These are phyloP conservation scores for Adenanthera pavonina DNA, from an alignment of 306 rosid species.

Conservation along the genomic window DNA sequence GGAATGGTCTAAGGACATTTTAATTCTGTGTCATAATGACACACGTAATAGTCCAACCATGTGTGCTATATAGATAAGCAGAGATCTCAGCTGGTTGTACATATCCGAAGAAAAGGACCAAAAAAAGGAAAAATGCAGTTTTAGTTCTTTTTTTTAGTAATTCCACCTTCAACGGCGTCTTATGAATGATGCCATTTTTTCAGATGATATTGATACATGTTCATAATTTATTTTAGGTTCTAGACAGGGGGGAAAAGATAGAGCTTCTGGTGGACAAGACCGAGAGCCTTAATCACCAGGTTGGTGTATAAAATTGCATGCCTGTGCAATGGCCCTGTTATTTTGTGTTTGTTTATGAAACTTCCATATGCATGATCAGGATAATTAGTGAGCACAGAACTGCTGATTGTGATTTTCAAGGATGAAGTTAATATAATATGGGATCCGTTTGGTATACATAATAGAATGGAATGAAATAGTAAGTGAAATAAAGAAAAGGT, in stretches of 20 bases:
- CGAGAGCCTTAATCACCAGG: conserved; percentile 95
- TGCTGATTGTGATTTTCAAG: neutral
- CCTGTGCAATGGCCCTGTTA: conserved; percentile 14
- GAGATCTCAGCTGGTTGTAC: neutral
- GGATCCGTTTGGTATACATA: too few species aligned
- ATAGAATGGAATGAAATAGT: too few species aligned
- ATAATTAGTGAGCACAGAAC: conserved; percentile 2
- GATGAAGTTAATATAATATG: neutral
- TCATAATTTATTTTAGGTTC: conserved; percentile 64
- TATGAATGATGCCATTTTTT: conserved; percentile 15
- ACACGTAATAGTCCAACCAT: neutral
- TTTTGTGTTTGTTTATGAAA: neutral
- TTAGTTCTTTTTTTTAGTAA: neutral
- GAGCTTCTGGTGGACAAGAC: conserved; percentile 98
- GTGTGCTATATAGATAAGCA: neutral
- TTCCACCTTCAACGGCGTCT: neutral
- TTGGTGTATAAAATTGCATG: conserved; percentile 34
- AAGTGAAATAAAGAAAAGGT: too few species aligned
- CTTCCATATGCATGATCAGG: conserved; percentile 6
- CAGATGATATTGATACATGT: conserved; percentile 42
- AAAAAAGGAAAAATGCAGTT: neutral
- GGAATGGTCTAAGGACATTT: neutral
- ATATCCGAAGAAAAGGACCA: neutral
- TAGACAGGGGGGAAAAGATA: conserved; percentile 97
- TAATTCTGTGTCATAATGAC: neutral